phyloP scores from a whole-genome alignment of 2,329 filamentous ascomycete genomes.

The Aspergillus proliferans region DNA sequence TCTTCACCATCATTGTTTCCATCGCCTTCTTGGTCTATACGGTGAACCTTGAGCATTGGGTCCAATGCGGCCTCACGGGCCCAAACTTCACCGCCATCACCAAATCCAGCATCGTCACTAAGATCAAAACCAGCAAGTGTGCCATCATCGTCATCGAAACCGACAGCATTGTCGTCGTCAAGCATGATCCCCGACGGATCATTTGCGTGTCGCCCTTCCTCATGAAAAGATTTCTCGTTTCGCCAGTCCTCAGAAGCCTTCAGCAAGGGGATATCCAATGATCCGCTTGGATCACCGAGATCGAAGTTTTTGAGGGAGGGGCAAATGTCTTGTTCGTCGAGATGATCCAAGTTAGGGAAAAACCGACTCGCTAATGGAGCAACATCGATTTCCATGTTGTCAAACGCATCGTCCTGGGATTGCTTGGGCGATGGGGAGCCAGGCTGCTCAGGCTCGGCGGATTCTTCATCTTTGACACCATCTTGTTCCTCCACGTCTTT shows the following conservation, averaged over 20 bases:
- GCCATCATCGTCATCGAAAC: slow-evolving; percentile 74
- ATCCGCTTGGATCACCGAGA: slow-evolving; percentile 75
- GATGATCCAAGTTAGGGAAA: slow-evolving; percentile 69
- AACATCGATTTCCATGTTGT: slow-evolving; percentile 73
- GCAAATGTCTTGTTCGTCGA: slow-evolving; percentile 87
- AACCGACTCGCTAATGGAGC: slow-evolving; percentile 68
- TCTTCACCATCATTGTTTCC: slow-evolving; percentile 48
- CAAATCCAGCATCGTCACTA: slow-evolving; percentile 70
- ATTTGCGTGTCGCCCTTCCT: slow-evolving; percentile 48
- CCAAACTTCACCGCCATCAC: slow-evolving; percentile 94
- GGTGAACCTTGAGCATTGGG: slow-evolving; percentile 74
- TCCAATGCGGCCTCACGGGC: slow-evolving; percentile 81
- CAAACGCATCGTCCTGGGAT: slow-evolving; percentile 29
- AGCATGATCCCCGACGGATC: slow-evolving; percentile 76
- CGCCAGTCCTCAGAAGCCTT: slow-evolving; percentile 84
- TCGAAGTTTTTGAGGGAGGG: slow-evolving; percentile 93
- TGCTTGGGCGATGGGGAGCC: slow-evolving; percentile 24
- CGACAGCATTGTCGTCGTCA: slow-evolving; percentile 76
- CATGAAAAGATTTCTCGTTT: slow-evolving; percentile 54
- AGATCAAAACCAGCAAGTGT: slow-evolving; percentile 65
- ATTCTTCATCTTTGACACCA: slow-evolving; percentile 41
- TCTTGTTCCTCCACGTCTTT: slow-evolving; percentile 31
- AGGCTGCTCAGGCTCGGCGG: slow-evolving; percentile 11
- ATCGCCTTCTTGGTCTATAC: slow-evolving; percentile 45
- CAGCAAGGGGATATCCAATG: slow-evolving; percentile 84